Percentiles rank a stretch among this genome's conserved stretches.
Conservation (phyloP, 768 basidiomycete species). For the Grammothele lineata region DNA sequence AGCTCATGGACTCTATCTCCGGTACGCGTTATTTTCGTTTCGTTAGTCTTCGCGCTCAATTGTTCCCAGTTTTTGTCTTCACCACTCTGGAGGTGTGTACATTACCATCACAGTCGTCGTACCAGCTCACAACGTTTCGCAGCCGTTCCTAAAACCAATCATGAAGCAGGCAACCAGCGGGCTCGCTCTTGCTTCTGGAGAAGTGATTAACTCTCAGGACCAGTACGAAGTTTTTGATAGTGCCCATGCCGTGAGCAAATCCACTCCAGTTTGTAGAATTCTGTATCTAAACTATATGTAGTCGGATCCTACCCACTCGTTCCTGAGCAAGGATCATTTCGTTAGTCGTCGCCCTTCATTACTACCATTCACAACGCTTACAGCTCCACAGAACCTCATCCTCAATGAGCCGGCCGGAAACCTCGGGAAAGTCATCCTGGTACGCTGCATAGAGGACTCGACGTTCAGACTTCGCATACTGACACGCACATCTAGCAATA, state of each 20-base stretch:
- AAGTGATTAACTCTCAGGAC: slow-evolving; percentile 77
- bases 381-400: slow-evolving; percentile 55
- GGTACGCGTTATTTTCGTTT: slow-evolving; percentile 32
- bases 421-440: slow-evolving; percentile 65
- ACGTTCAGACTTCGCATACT: neutral
- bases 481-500: slow-evolving; percentile 46
- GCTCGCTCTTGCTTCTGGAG: slow-evolving; percentile 59
- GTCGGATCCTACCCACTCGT: slow-evolving; percentile 87
- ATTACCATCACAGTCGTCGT: neutral
- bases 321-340: slow-evolving; percentile 87
- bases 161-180: slow-evolving; percentile 64
- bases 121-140: neutral
- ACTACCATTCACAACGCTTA: neutral
- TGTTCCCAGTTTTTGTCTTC: slow-evolving; percentile 69
- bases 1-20: slow-evolving; percentile 68
- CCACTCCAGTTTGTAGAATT: neutral
- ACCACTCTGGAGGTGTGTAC: slow-evolving; percentile 68
- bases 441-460: slow-evolving; percentile 34
- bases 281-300: slow-evolving; percentile 21
- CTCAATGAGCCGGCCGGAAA: slow-evolving; percentile 82
- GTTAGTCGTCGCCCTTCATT: too few species aligned
- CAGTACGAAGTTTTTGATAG: slow-evolving; percentile 89
- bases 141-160: slow-evolving; percentile 81
- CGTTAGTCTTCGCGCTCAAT: slow-evolving; percentile 4
- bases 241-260: slow-evolving; percentile 57